A percentile compares a stretch with the other conserved stretches of the same genome.
Conservation (phyloP, 768 basidiomycete genomes). For the Rossbeevera mucosa region DNA sequence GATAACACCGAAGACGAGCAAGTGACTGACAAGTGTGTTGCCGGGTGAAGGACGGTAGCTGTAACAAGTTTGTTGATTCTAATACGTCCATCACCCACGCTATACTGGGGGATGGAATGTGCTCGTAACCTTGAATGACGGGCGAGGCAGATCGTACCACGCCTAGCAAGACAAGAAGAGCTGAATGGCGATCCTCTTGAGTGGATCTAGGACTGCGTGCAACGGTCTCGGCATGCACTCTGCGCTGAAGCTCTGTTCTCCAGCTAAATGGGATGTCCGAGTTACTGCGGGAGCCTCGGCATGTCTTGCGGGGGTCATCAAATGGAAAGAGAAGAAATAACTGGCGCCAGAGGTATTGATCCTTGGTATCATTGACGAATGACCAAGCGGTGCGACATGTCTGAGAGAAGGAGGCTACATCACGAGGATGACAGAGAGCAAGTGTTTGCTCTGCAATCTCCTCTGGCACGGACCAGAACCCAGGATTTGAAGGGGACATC, state of each 20-base stretch:
- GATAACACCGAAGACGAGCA: conserved; percentile 45
- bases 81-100: conserved; percentile 45
- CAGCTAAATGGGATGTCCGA: conserved; percentile 28
- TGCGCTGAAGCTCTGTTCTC: conserved; percentile 35
- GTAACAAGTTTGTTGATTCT: conserved; percentile 36
- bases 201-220: conserved; percentile 16
- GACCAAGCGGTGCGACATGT: conserved; percentile 46
- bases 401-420: conserved; percentile 55
- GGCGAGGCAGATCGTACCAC: conserved; percentile 37
- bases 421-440: conserved; percentile 48
- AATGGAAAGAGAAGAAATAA: conserved; percentile 56
- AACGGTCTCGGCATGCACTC: conserved; percentile 40
- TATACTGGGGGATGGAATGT: conserved; percentile 36
- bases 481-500: conserved; percentile 3
- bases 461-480: conserved; percentile 32
- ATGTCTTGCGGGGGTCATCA: conserved; percentile 55
- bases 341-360: conserved; percentile 65
- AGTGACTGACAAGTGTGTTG: conserved; percentile 29
- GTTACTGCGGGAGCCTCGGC: conserved; percentile 8
- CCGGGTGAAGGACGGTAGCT: conserved; percentile 5
- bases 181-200: conserved; percentile 27
- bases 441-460: conserved; percentile 62
- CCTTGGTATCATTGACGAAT: conserved; percentile 46
- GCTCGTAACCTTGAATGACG: conserved; percentile 18
- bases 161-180: conserved; percentile 40